These are phyloP conservation scores for Phialophora verrucosa DNA, from an alignment of 2,329 filamentous ascomycete genomes.

Conservation along the genomic window DNA sequence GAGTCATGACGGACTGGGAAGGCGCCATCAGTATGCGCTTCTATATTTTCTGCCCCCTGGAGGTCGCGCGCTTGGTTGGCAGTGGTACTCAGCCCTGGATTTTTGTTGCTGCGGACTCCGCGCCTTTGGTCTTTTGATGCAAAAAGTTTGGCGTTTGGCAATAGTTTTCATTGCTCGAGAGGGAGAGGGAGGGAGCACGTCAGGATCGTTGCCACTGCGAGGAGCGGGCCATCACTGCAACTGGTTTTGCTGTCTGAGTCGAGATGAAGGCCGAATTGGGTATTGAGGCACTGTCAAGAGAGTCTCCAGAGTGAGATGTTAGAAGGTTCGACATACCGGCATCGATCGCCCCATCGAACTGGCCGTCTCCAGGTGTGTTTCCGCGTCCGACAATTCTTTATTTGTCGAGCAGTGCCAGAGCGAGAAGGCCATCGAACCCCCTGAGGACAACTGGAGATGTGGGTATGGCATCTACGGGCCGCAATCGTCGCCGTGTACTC, in stretches of 20 bases:
- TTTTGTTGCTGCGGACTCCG: conserved; percentile 6
- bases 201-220: conserved; percentile 18
- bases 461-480: conserved; percentile 31
- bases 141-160: conserved; percentile 32
- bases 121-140: conserved; percentile 20
- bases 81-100: conserved; percentile 23
- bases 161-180: conserved; percentile 21
- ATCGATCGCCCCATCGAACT: not conserved
- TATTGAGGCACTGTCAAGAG: conserved; percentile 1
- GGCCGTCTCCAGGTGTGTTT: not conserved
- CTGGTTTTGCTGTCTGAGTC: conserved; percentile 13
- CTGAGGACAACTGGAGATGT: conserved; percentile 18
- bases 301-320: not conserved
- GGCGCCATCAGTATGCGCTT: conserved; percentile 20
- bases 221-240: conserved; percentile 9
- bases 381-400: not conserved
- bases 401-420: not conserved
- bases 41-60: conserved; percentile 12
- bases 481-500: conserved; percentile 33
- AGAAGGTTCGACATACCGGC: conserved; percentile 1
- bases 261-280: conserved; percentile 13
- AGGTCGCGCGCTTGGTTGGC: conserved; percentile 19
- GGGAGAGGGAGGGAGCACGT: conserved; percentile 19
- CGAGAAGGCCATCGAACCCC: conserved; percentile 2
- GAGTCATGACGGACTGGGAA: conserved; percentile 30